These are phyloP conservation scores for Mrakia hoshinonis DNA, from an alignment of 768 basidiomycete species.

Conservation along the genomic window DNA sequence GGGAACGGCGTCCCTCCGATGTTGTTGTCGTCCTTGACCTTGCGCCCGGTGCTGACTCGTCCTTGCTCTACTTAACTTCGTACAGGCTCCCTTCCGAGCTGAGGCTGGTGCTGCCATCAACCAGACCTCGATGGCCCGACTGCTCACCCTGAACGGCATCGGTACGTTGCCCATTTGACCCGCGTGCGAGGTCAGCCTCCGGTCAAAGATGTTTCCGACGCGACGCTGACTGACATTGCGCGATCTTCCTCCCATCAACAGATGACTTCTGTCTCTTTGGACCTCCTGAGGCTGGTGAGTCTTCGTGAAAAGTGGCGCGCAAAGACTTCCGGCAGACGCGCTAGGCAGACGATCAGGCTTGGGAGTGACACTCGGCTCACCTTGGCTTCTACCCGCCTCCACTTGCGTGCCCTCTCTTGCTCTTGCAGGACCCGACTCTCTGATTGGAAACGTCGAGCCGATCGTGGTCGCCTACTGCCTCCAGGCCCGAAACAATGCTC, in stretches of 20 bases:
- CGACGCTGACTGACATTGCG: too few relatives aligned
- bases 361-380: too few relatives aligned
- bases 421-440: conserved; percentile 15
- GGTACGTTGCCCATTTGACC: conserved; percentile 33
- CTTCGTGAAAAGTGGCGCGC: too few relatives aligned
- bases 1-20: too few relatives aligned
- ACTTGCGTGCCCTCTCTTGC: neutral
- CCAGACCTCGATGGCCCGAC: conserved; percentile 38
- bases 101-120: conserved; percentile 38
- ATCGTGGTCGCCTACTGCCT: conserved; percentile 41
- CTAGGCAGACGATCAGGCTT: neutral
- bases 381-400: neutral
- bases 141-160: conserved; percentile 40
- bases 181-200: neutral
- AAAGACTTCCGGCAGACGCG: too few relatives aligned
- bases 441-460: conserved; percentile 31
- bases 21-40: too few relatives aligned
- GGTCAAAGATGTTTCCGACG: too few relatives aligned
- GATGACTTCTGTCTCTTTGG: conserved; percentile 26
- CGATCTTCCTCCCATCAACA: neutral
- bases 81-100: conserved; percentile 25
- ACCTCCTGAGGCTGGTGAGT: conserved; percentile 23
- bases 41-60: too few relatives aligned
- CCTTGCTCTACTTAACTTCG: too few relatives aligned
- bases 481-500: conserved; percentile 44